Conservation (phyloP, 1,139 yeast species). For the Spathaspora sp. region DNA sequence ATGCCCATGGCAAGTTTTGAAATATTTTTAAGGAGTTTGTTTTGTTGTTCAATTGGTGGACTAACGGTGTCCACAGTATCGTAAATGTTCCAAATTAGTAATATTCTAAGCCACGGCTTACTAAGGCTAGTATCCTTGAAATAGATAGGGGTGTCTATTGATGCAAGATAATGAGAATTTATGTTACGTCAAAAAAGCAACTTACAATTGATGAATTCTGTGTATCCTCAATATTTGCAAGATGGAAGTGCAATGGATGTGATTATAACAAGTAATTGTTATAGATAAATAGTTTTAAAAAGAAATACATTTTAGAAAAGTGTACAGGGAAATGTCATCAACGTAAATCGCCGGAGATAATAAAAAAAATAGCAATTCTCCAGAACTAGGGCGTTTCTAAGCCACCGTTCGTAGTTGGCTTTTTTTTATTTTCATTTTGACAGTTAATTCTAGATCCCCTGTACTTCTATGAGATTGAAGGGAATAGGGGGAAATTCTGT, state of each 20-base stretch:
- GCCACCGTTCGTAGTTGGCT: background rate
- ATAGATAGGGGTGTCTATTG: too few species aligned
- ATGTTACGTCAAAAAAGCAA: too few species aligned
- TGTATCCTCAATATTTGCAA: too few species aligned
- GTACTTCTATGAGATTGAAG: background rate
- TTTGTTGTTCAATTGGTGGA: background rate
- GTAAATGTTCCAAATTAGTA: too few species aligned
- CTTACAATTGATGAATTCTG: too few species aligned
- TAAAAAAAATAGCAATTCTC: background rate
- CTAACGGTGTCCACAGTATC: too few species aligned
- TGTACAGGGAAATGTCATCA: background rate
- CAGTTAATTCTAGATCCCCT: background rate
- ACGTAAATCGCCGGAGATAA: background rate
- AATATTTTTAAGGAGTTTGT: background rate
- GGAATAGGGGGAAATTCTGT: background rate
- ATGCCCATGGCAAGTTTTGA: background rate
- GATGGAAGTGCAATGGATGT: too few species aligned
- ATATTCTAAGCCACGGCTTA: too few species aligned
- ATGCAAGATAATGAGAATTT: too few species aligned
- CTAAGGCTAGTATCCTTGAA: too few species aligned
- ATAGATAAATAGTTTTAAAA: too few species aligned
- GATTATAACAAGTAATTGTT: too few species aligned
- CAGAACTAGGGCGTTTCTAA: background rate
- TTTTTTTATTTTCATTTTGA: background rate
- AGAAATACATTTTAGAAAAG: background rate